Conservation (phyloP, 768 basidiomycete genomes). For the Tricholomella constricta region DNA sequence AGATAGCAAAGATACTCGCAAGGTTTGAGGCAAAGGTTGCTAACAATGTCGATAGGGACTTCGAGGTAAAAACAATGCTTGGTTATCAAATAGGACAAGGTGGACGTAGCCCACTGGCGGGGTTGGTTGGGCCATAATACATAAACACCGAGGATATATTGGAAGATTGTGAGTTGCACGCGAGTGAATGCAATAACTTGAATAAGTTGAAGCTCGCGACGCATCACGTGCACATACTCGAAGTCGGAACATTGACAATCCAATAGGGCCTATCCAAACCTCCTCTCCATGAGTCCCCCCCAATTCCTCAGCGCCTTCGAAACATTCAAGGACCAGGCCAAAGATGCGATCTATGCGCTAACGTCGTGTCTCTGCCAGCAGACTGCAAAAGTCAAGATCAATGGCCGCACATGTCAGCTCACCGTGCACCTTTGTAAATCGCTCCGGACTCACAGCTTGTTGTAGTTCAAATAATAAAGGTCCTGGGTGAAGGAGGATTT, state of each 20-base stretch:
- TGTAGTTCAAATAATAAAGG: slow-evolving; percentile 86
- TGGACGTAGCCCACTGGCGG: too few relatives aligned
- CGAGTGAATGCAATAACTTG: too few relatives aligned
- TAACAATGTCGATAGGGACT: too few relatives aligned
- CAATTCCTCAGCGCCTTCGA: slow-evolving; percentile 52
- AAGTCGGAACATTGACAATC: background rate
- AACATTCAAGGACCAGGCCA: slow-evolving; percentile 69
- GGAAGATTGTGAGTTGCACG: too few relatives aligned
- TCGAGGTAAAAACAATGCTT: too few relatives aligned
- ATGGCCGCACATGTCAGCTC: slow-evolving; percentile 86
- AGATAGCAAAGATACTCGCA: too few relatives aligned
- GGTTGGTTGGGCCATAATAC: too few relatives aligned
- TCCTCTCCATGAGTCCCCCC: slow-evolving; percentile 27
- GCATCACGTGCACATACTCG: too few relatives aligned
- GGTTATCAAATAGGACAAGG: too few relatives aligned
- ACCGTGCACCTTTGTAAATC: slow-evolving; percentile 4
- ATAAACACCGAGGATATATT: too few relatives aligned
- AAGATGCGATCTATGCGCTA: slow-evolving; percentile 81
- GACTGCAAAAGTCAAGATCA: slow-evolving; percentile 90
- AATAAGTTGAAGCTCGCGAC: too few relatives aligned
- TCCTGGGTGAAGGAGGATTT: slow-evolving; percentile 96
- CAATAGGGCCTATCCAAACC: background rate
- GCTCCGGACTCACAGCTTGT: slow-evolving; percentile 6
- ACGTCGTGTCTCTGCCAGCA: slow-evolving; percentile 81
- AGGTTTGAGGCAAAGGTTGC: too few relatives aligned